Evolutionary conservation across 1,284 basidiomycete species (phyloP).

Genomic region (Austroboletus novae-zelandiae): DNA sequence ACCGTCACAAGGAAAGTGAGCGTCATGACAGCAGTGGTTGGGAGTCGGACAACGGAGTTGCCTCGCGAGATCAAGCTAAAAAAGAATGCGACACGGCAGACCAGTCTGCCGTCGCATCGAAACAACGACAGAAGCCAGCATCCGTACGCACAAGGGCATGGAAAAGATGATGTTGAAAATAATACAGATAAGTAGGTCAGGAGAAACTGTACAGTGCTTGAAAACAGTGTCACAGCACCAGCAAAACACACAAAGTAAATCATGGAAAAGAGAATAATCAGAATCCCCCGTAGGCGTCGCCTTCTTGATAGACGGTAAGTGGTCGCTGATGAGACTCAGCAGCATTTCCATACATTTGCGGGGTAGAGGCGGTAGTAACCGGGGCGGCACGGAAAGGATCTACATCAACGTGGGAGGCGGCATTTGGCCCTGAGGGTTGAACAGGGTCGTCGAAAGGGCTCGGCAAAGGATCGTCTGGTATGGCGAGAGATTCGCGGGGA

Average conservation of each 20-base stretch:
- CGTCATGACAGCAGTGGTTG: background rate
- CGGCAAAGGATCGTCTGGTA: slow-evolving; percentile 27
- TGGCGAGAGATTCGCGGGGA: slow-evolving; percentile 5
- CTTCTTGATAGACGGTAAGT: slow-evolving; percentile 53
- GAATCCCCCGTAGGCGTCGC: slow-evolving; percentile 67
- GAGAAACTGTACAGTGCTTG: slow-evolving; percentile 19
- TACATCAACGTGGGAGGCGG: no score
- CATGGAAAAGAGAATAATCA: slow-evolving; percentile 29
- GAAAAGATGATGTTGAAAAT: slow-evolving; percentile 11
- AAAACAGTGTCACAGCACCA: slow-evolving; percentile 7
- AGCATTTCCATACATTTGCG: slow-evolving; percentile 7
- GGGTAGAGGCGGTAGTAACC: background rate
- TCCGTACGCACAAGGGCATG: slow-evolving; percentile 8
- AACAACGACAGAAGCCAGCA: slow-evolving; percentile 26
- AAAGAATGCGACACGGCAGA: slow-evolving; percentile 22
- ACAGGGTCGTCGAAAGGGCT: slow-evolving; percentile 30
- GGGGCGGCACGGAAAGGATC: background rate
- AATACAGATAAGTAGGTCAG: slow-evolving; percentile 25
- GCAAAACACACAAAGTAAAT: slow-evolving; percentile 6
- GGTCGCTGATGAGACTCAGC: slow-evolving; percentile 33
- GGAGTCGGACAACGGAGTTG: slow-evolving; percentile 10
- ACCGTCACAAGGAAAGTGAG: slow-evolving; percentile 1
- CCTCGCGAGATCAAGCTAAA: background rate
- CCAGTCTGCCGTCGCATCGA: slow-evolving; percentile 24
- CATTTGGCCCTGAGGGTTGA: slow-evolving; percentile 17